Conservation (phyloP, 805 yeast genomes). For the Ogataea trehalophila region DNA sequence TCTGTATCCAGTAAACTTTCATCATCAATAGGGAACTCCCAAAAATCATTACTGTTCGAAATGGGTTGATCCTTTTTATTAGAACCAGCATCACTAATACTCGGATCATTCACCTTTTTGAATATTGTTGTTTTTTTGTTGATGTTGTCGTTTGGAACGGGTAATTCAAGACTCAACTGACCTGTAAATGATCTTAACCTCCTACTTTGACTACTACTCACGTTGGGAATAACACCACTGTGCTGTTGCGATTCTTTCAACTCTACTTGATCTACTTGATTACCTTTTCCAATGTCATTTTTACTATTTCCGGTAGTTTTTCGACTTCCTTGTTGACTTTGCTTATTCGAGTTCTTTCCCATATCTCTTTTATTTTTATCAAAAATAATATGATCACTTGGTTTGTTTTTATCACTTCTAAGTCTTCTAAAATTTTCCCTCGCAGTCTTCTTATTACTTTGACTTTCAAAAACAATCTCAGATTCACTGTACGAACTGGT, state of each 20-base stretch:
- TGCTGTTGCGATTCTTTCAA: too few species aligned
- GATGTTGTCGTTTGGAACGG: too few species aligned
- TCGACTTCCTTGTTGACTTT: too few species aligned
- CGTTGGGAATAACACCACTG: too few species aligned
- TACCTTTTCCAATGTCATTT: too few species aligned
- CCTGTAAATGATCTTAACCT: too few species aligned
- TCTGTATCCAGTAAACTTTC: neutral
- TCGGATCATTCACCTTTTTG: too few species aligned
- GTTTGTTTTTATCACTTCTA: neutral
- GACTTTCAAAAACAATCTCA: conserved; percentile 15
- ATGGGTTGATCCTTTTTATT: conserved; percentile 1
- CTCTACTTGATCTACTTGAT: too few species aligned
- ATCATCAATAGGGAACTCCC: conserved; percentile 4
- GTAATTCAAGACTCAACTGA: too few species aligned
- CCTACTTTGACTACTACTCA: too few species aligned
- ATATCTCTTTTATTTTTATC: neutral
- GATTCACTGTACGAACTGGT: conserved; percentile 16
- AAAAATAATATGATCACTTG: neutral
- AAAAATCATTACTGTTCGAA: conserved; percentile 1
- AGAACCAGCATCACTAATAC: neutral
- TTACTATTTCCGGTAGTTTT: too few species aligned
- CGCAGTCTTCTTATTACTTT: conserved; percentile 7
- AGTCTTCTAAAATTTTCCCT: neutral
- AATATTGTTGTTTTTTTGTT: too few species aligned
- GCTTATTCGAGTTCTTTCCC: neutral